Evolutionary conservation across 208 protist species (phyloP).

Genomic region (Acanthamoeba rhysodes): DNA sequence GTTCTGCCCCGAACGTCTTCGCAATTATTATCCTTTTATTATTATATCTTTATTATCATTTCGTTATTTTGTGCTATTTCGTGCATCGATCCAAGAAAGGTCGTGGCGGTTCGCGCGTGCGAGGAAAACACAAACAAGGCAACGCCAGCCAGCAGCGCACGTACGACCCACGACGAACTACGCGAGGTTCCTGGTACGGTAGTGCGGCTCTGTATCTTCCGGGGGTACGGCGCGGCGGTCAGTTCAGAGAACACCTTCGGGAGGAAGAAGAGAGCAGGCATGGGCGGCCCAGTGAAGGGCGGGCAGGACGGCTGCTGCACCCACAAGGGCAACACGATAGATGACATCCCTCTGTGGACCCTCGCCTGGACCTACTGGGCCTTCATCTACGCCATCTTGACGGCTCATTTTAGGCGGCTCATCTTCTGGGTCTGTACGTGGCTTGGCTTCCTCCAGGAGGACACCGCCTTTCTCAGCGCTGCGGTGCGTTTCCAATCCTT

Average conservation of each 20-base stretch:
- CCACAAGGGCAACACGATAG: slow-evolving; percentile 40
- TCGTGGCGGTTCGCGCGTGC: too few species aligned
- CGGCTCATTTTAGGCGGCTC: slow-evolving; percentile 81
- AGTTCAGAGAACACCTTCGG: not conserved
- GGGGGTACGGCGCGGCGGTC: too few species aligned
- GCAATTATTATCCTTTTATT: too few species aligned
- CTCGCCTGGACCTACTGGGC: slow-evolving; percentile 76
- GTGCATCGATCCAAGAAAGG: too few species aligned
- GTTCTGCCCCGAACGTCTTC: too few species aligned
- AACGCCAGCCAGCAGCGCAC: too few species aligned
- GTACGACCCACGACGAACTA: too few species aligned
- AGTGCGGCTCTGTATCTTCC: too few species aligned
- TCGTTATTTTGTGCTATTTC: too few species aligned
- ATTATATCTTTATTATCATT: too few species aligned
- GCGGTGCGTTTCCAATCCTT: not conserved
- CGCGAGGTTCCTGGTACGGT: too few species aligned
- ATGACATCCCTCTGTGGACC: slow-evolving; percentile 72
- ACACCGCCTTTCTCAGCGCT: slow-evolving; percentile 2
- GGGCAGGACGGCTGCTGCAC: not conserved
- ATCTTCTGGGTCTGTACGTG: not conserved
- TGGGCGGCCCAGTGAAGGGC: not conserved
- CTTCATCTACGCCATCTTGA: slow-evolving; percentile 79
- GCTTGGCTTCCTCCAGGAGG: not conserved
- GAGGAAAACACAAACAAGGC: too few species aligned
- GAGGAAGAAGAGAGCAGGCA: not conserved